Evolutionary conservation across 1,284 basidiomycete species (phyloP).

Genomic region (Leucoagaricus sp.): DNA sequence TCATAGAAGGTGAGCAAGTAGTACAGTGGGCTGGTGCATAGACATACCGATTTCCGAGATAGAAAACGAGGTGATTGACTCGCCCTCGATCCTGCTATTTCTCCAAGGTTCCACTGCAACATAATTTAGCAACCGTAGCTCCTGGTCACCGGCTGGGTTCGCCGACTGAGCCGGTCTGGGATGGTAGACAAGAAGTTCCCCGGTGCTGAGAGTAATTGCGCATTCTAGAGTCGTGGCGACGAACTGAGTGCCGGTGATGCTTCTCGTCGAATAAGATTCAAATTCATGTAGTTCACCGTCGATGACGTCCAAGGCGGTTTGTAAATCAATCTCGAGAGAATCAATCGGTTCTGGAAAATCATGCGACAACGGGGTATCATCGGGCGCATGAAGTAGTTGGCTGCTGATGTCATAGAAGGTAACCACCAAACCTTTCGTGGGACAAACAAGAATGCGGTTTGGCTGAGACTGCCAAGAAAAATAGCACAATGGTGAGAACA

Average conservation of each 20-base stretch:
- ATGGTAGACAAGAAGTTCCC: slow-evolving; percentile 66
- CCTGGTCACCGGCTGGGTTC: slow-evolving; percentile 22
- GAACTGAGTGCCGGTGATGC: slow-evolving; percentile 58
- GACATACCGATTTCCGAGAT: slow-evolving; percentile 66
- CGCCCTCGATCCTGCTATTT: slow-evolving; percentile 41
- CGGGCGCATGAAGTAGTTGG: slow-evolving; percentile 51
- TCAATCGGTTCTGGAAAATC: slow-evolving; percentile 63
- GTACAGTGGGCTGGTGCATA: neutral
- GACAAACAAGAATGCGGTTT: slow-evolving; percentile 68
- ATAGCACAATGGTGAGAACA: neutral
- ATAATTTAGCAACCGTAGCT: slow-evolving; percentile 51
- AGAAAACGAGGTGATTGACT: slow-evolving; percentile 57
- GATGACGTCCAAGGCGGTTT: slow-evolving; percentile 49
- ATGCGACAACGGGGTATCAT: slow-evolving; percentile 43
- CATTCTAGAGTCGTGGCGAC: slow-evolving; percentile 71
- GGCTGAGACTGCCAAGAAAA: slow-evolving; percentile 52
- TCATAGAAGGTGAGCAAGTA: slow-evolving; percentile 8
- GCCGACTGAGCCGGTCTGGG: neutral
- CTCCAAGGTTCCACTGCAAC: slow-evolving; percentile 37
- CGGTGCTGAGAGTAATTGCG: slow-evolving; percentile 59
- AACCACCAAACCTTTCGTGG: slow-evolving; percentile 65
- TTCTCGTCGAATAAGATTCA: too few relatives aligned
- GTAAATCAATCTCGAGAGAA: slow-evolving; percentile 62
- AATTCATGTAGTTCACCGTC: slow-evolving; percentile 36
- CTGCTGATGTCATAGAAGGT: slow-evolving; percentile 71